These are phyloP conservation scores for Protomyces inouyei DNA, from an alignment of 1,139 yeast species.

Conservation along the genomic window DNA sequence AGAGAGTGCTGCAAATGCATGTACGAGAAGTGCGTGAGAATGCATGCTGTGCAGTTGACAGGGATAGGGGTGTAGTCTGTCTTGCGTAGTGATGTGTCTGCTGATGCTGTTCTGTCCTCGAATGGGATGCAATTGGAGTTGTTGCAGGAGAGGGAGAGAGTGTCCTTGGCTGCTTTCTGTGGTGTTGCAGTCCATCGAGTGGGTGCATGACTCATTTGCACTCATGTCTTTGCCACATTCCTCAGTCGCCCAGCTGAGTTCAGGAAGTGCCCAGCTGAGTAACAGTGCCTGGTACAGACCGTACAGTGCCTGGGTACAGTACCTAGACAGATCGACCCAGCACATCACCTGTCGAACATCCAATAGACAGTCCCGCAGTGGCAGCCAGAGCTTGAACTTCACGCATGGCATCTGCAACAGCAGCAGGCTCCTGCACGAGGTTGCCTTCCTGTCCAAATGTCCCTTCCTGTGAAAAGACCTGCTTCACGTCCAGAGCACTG, in stretches of 20 bases:
- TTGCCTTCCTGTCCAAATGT: not conserved
- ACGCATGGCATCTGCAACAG: not conserved
- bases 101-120: not conserved
- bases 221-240: too few relatives aligned
- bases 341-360: not conserved
- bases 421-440: not conserved
- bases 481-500: not conserved
- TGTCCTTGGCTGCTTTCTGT: not conserved
- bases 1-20: not conserved
- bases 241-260: too few relatives aligned
- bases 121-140: not conserved
- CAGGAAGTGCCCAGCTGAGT: too few relatives aligned
- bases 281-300: too few relatives aligned
- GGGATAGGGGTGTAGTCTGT: too few relatives aligned
- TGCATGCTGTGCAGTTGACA: not conserved
- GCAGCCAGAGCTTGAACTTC: constrained; percentile 1
- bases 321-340: not conserved
- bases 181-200: too few relatives aligned
- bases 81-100: not conserved
- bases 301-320: too few relatives aligned
- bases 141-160: not conserved
- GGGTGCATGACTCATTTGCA: too few relatives aligned
- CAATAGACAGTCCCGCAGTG: not conserved
- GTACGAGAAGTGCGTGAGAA: not conserved
- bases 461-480: not conserved